phyloP scores from a whole-genome alignment of 148 eudicot species.

The Persicaria maculosa region DNA sequence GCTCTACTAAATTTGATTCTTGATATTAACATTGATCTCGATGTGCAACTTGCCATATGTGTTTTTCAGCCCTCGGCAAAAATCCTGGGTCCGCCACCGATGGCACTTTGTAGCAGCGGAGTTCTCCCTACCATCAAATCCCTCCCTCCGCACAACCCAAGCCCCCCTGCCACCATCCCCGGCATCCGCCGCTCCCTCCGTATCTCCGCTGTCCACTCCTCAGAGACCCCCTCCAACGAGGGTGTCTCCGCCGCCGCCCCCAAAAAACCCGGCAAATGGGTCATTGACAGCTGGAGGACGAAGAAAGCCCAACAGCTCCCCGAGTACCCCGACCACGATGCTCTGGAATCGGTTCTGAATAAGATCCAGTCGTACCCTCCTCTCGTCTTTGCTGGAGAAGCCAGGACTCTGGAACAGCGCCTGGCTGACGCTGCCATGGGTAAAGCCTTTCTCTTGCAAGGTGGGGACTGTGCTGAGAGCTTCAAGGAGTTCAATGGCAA shows the following conservation, averaged over 20 bases:
- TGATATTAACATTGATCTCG: too few relatives aligned
- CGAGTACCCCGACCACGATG: conserved; percentile 42
- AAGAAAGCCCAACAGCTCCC: conserved; percentile 48
- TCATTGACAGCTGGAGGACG: conserved; percentile 42
- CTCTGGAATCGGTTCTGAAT: conserved; percentile 33
- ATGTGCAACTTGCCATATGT: too few relatives aligned
- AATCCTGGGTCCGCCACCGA: background rate
- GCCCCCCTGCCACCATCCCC: background rate
- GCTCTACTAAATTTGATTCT: too few relatives aligned
- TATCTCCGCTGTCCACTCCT: background rate
- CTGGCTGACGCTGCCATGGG: conserved; percentile 50
- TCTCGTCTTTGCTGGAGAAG: conserved; percentile 59
- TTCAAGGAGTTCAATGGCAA: conserved; percentile 26
- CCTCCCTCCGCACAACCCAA: background rate
- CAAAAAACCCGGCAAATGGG: conserved; percentile 25
- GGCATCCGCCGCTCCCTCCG: background rate
- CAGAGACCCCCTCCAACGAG: background rate
- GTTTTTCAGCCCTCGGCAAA: background rate
- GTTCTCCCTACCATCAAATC: background rate
- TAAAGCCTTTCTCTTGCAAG: conserved; percentile 47
- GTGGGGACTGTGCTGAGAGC: conserved; percentile 59
- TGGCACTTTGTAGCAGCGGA: background rate
- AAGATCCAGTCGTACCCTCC: conserved; percentile 43
- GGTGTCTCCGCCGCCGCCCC: too few relatives aligned
- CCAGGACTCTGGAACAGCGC: conserved; percentile 36